Base-by-base conservation (phyloP, 1,284 basidiomycete genomes). In the Cryptococcus jaspeensis region DNA sequence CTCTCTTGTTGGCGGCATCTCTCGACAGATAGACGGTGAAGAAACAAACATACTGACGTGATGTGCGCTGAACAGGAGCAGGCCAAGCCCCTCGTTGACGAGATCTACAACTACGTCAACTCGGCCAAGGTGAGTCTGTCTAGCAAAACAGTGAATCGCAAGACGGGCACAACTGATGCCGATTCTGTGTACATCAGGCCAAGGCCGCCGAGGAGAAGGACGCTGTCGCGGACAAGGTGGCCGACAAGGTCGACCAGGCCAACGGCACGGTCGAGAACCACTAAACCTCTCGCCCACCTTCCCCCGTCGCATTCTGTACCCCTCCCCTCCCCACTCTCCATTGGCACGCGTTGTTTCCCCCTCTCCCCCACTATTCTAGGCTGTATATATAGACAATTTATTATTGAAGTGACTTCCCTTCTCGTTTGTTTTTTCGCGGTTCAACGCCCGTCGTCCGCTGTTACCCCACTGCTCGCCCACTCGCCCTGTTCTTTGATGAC, bases 21-120 rank as follows among this genome's bases (percentile, higher is more conserved):
- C 23, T 15, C 1, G 23, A 7, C 18, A 20, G 8, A 25, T 23
- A 6, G 22, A n/a, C 2, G 6, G 28, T n/a, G 28, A 32, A 25
- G n/a, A n/a, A n/a, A n/a, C n/a, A n/a, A n/a, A n/a, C n/a, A n/a
- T n/a, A 23, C 45, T 55, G 45, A 63, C 39, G 39, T 32, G 18
- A 20, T n/a, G 23, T 50, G 40, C 50, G 16, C n/a, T 25, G 28
- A 41, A 11, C 18, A 73, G 70, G 75, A 74, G 59, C 68, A 75
- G 52, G 72, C 73, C 63, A 74, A 75, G 62, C 75, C 75, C n/a
- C 61, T 75, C 53, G 68, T 77, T 39, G 75, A 77, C 63, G 70
- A 77, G 60, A 71, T 74, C 52, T 73, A 75, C 69, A 65, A 68
- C 55, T 71, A 72, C 59, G 65, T 77, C 48, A 53, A 74, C 40